Evolutionary conservation across 2,329 filamentous ascomycete species (phyloP), one percentile per base, ranked within the genome.

Genomic region (Chalaropsis thielavioides): DNA sequence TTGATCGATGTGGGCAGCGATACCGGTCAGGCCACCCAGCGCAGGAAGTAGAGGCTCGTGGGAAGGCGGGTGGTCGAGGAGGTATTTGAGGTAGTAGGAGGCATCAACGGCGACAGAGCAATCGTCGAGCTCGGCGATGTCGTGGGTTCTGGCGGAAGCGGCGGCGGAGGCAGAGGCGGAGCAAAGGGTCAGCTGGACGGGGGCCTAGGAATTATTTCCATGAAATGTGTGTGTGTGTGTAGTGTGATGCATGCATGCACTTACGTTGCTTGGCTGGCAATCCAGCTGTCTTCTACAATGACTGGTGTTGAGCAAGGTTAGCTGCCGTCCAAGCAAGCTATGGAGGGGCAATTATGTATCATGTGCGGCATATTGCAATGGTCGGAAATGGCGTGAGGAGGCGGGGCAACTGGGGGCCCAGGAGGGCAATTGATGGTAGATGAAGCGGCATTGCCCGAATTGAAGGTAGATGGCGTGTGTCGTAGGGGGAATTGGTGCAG

Each of bases 41-140:
- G 94, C 94, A 64, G 91, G 85, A 41, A 97, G 82, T 41, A 99
- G 85, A 51, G 92, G 92, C 75, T 99, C 94, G 72, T 89, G 87
- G 58, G 83, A 86, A 35, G 84, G 82, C 54, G 81, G 75, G 65
- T 81, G 83, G 72, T 87, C 84, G 71, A 96, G 84, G 69, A 95
- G 83, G 67, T 86, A 84, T 73, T 87, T 82, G 69, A 99, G 83
- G 74, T 94, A 97, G 75, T 95, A 88, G 63, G 89, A 87, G 65
- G 92, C 94, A 78, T 96, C 92, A 71, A 97, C 85, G 69, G 87
- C 92, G 71, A 96, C 82, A 64, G 86, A 82, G 67, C 84, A 84
- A 73, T 86, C 87, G 72, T 88, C 84, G 70, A 96, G 80, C 68
- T 89, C 83, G 67, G 85, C 80, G 69, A 95, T 75, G 67, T 85